phyloP scores from a whole-genome alignment of 306 rosid species.

The Alnus rubra region DNA sequence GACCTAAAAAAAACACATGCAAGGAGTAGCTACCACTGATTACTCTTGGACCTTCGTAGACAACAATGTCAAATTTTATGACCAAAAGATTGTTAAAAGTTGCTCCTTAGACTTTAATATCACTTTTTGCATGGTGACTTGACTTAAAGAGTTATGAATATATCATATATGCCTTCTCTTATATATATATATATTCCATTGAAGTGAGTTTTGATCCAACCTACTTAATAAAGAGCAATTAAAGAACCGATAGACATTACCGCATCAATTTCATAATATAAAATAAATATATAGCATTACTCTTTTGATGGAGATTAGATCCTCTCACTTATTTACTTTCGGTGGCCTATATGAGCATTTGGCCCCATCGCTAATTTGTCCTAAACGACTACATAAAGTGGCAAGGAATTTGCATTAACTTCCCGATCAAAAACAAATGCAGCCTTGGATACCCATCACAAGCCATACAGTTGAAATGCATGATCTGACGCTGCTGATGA shows the following conservation, averaged over 20 bases:
- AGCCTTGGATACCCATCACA: conserved; percentile 36
- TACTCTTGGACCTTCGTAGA: too few species aligned
- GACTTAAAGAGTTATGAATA: too few species aligned
- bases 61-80: background rate
- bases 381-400: background rate
- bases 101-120: background rate
- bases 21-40: background rate
- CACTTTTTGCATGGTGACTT: background rate
- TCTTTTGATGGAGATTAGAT: background rate
- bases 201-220: background rate
- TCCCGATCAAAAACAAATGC: background rate
- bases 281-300: too few species aligned
- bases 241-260: too few species aligned
- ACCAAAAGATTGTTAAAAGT: background rate
- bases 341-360: background rate
- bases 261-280: too few species aligned
- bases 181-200: too few species aligned
- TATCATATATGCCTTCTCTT: too few species aligned
- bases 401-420: too few species aligned
- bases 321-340: background rate
- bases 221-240: too few species aligned
- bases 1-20: background rate
- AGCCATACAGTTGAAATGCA: conserved; percentile 14
- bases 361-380: background rate
- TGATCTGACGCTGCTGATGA: conserved; percentile 20